Evolutionary conservation across 2,329 filamentous ascomycete genomes (phyloP), one percentile per base, ranked within the genome.

Genomic region (Claviceps citrina): DNA sequence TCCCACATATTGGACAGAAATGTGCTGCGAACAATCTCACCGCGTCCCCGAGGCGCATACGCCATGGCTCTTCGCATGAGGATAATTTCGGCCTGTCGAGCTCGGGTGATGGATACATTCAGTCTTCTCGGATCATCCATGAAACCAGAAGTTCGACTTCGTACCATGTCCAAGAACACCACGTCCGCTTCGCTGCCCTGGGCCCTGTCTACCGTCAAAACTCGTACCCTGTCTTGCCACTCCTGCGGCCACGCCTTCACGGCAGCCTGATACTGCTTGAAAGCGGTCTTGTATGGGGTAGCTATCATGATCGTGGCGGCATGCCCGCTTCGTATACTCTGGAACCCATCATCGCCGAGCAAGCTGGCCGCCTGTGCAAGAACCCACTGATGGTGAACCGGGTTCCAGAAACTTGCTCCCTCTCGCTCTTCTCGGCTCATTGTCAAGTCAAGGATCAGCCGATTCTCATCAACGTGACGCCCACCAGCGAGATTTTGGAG

Each of bases 171-270:
- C 0, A 70, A 52, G 26, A 67, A 61, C 0, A 69, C 63, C 5
- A 67, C 53, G 31, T 70, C 66, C 0, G 66, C 65, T 42, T 70
- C 63, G 12, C 66, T 64, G 0, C 66, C 66, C 30, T 68, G 66
- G 0, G 63, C 60, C 4, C 58, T 64, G 37, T 68, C 66, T 1
- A 68, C 58, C 0, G 65, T 70, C 15, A 66, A 46, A 0, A 65
- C 58, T 19, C 62, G 53, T 0, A 67, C 58, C 1, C 63, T 50
- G 0, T 45, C 25, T 33, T 54, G 52, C 35, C 44, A 53, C 9
- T 52, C 46, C 1, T 36, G 10, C 0, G 56, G 54, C 49, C 58
- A 53, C 2, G 44, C 33, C 8, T 50, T 51, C 0, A 57, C 50
- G 0, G 54, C 46, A 1, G 49, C 41, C 3, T 49, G 41, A 39